Evolutionary conservation across 2,329 filamentous ascomycete genomes (phyloP).

Genomic region (Alternaria triticimaculans): DNA sequence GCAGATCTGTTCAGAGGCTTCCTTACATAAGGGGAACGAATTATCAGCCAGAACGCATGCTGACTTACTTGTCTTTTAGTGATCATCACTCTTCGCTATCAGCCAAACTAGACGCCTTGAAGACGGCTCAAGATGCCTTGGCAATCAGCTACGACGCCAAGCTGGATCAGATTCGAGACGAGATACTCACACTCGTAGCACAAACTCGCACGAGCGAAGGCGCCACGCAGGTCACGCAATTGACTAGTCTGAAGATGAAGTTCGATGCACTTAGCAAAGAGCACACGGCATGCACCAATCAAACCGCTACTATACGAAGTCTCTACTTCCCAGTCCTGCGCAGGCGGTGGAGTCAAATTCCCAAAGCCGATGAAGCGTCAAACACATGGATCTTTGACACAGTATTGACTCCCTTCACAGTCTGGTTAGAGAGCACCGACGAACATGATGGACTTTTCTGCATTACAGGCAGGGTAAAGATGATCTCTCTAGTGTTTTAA

Average conservation of each 20-base stretch:
- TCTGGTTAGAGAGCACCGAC: constrained; percentile 12
- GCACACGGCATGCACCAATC: not conserved
- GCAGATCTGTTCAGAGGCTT: not conserved
- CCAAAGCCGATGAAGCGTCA: not conserved
- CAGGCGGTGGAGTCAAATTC: constrained; percentile 1
- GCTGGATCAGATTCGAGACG: not conserved
- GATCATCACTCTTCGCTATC: not conserved
- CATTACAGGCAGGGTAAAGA: constrained; percentile 16
- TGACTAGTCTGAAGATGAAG: constrained; percentile 14
- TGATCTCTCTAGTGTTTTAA: not conserved
- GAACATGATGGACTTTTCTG: constrained; percentile 8
- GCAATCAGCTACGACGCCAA: not conserved
- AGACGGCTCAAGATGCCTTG: not conserved
- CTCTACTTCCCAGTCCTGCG: constrained; percentile 6
- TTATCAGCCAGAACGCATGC: too few relatives aligned
- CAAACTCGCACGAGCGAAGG: not conserved
- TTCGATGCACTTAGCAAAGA: constrained; percentile 12
- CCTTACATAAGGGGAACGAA: too few relatives aligned
- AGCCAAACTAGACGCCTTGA: not conserved
- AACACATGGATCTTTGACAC: constrained; percentile 21
- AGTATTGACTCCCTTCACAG: constrained; percentile 2
- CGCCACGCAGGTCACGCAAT: not conserved
- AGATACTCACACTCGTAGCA: not conserved
- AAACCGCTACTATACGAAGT: not conserved
- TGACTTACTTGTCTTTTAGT: not conserved